Percentiles rank a stretch among this genome's conserved stretches.
Conservation (phyloP, 208 protist genomes). For the Entamoeba dispar region DNA sequence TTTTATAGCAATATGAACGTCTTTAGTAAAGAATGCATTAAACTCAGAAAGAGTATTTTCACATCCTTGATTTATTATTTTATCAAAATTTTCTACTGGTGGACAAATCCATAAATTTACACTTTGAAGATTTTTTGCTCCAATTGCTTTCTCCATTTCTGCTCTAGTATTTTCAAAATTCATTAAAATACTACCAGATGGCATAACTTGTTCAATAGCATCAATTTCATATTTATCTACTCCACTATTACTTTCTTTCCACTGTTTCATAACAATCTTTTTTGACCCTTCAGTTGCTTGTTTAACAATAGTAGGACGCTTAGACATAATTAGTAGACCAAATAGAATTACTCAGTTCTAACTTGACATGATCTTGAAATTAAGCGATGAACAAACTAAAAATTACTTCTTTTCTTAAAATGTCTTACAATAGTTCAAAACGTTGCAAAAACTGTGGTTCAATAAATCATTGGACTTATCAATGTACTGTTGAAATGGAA, state of each 20-base stretch:
- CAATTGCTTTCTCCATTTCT: not conserved
- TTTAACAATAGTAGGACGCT: not conserved
- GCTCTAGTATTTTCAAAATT: not conserved
- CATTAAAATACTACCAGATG: not conserved
- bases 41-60: not conserved
- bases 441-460: not conserved
- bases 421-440: too few relatives aligned
- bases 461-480: not conserved
- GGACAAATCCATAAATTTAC: not conserved
- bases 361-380: too few relatives aligned
- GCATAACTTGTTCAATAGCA: not conserved
- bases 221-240: not conserved
- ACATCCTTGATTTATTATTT: not conserved
- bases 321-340: not conserved
- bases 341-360: too few relatives aligned
- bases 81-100: not conserved
- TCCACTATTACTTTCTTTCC: not conserved
- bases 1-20: not conserved
- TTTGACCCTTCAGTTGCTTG: not conserved
- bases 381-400: too few relatives aligned
- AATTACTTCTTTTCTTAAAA: too few relatives aligned
- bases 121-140: not conserved
- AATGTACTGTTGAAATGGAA: not conserved
- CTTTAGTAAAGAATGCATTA: not conserved
- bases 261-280: not conserved